Conservation (phyloP, 345 rosid genomes). For the Gossypium raimondii region DNA sequence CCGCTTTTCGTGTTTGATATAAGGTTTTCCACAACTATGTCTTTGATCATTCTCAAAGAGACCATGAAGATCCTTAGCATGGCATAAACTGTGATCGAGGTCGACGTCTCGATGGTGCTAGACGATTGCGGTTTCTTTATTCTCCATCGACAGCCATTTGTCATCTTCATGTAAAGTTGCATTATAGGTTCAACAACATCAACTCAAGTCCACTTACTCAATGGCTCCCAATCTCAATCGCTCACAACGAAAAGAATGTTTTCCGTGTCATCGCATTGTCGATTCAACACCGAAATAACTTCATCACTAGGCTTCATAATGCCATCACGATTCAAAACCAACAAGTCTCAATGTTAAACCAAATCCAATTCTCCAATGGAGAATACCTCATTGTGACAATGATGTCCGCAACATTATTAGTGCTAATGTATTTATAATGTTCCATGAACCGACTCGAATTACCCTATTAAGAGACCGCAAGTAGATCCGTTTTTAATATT, state of each 20-base stretch:
- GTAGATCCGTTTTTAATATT: slow-evolving; percentile 8
- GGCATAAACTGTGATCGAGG: slow-evolving; percentile 60
- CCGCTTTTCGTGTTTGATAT: slow-evolving; percentile 42
- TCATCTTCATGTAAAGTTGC: slow-evolving; percentile 63
- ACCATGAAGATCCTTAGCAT: slow-evolving; percentile 81
- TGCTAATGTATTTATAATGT: slow-evolving; percentile 74
- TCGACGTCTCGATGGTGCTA: slow-evolving; percentile 84
- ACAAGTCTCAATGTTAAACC: slow-evolving; percentile 65
- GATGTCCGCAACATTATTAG: slow-evolving; percentile 71
- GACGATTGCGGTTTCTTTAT: slow-evolving; percentile 75
- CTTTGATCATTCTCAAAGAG: slow-evolving; percentile 86
- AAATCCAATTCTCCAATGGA: slow-evolving; percentile 61
- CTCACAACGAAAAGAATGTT: slow-evolving; percentile 72
- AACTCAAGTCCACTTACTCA: slow-evolving; percentile 48
- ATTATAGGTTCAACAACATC: slow-evolving; percentile 69
- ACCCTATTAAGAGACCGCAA: slow-evolving; percentile 85
- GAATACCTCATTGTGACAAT: slow-evolving; percentile 44
- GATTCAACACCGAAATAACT: slow-evolving; percentile 52
- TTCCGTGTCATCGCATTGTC: slow-evolving; percentile 60
- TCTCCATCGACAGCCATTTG: slow-evolving; percentile 75
- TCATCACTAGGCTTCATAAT: slow-evolving; percentile 55
- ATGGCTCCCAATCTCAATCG: slow-evolving; percentile 70
- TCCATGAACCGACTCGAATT: slow-evolving; percentile 75
- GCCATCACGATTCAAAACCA: slow-evolving; percentile 82
- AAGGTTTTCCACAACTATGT: slow-evolving; percentile 53